Base-by-base conservation (phyloP, 805 yeast genomes). In the Saccharomyces kudriavzevii region DNA sequence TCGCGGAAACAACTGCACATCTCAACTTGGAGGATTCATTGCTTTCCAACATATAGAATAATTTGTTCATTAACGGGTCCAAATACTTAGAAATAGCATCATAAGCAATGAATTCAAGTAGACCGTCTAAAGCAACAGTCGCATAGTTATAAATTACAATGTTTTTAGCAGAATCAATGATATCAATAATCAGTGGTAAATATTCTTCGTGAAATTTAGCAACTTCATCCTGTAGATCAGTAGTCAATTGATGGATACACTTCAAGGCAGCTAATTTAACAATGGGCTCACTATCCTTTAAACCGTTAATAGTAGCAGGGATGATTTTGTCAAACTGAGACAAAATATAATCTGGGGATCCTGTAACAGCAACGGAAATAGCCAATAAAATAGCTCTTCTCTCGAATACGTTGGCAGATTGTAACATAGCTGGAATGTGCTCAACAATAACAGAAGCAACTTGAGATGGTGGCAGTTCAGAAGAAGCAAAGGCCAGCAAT, bases 261-360 rank as follows among this genome's bases (percentile, higher is more conserved):
- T 87, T 85, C 60, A 92, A 77, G 40, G 97, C 96, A 56, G 96
- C 89, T 47, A 87, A 83, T 71, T 85, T 81, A 56, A 94, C 99
- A 50, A 84, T 70, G 48, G 84, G 74, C 62, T 87, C 84, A 17
- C 79, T 58, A 69, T 89, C 96, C 65, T 84, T 83, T 65, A 94
- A 77, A 60, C 97, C 97, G 50, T 78, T 72, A 51, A 87, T 78
- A 49, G 92, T 73, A 54, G 83, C 79, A 50, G 89, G 89, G 52
- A 90, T 78, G 57, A 94, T 74, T 65, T 83, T 84, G 55, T 80
- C 79, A 56, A 91, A 73, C 67, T 90, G 92, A 49, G 85, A 78
- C 48, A 90, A 80, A 63, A 87, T 79, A 70, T 78, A 92, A 67
- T 94, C 99, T 57, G 98, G 98, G 45, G 98, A 92, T 68, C 98